Conservation (phyloP, 345 rosid species). For the Eucalyptus virginea region DNA sequence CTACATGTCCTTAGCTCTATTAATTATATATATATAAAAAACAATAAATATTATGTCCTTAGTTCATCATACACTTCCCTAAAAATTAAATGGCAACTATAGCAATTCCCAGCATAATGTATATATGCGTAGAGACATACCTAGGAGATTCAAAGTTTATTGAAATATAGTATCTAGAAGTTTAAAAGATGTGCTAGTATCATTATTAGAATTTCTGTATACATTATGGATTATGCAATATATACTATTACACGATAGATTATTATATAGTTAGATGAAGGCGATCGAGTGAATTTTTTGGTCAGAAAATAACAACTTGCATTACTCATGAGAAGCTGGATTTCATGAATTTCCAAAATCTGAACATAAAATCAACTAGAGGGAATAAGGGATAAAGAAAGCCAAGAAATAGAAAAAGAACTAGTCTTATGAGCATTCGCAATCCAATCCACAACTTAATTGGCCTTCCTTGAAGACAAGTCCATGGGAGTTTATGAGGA, state of each 20-base stretch:
- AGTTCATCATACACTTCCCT: neutral
- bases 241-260: neutral
- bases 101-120: neutral
- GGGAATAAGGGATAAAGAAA: too few species aligned
- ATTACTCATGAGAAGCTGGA: too few species aligned
- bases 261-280: neutral
- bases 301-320: too few species aligned
- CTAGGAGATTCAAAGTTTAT: neutral
- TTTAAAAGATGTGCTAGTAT: neutral
- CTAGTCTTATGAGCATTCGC: too few species aligned
- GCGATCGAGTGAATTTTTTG: neutral
- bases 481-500: too few species aligned
- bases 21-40: neutral
- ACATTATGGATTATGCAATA: neutral
- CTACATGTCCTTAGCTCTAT: neutral
- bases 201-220: neutral
- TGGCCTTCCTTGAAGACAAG: too few species aligned
- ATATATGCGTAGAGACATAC: neutral
- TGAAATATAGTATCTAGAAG: neutral
- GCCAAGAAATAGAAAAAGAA: too few species aligned
- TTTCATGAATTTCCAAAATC: too few species aligned
- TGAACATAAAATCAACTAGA: too few species aligned
- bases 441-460: too few species aligned
- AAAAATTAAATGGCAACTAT: neutral
- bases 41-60: neutral